Conservation (phyloP, 2,329 filamentous ascomycete genomes). For the Aspergillus hiratsukae region DNA sequence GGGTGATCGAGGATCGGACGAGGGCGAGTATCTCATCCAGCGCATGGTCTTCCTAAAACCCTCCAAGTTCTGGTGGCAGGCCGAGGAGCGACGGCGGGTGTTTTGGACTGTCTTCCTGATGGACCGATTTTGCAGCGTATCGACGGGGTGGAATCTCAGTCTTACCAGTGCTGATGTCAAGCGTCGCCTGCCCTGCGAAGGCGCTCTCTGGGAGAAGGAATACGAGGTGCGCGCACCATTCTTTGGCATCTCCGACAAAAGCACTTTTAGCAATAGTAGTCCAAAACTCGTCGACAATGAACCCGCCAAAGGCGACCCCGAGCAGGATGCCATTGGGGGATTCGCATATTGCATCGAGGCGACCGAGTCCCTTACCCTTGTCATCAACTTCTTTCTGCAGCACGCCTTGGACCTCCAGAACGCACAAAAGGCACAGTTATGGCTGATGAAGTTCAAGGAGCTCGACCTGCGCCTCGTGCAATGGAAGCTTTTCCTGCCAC, state of each 20-base stretch:
- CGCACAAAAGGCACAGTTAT: constrained; percentile 26
- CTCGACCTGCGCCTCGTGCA: constrained; percentile 27
- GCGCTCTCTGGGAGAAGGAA: constrained; percentile 27
- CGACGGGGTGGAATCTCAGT: too few species aligned
- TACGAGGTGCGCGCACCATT: constrained; percentile 30
- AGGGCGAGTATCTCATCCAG: constrained; percentile 28
- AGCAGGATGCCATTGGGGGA: constrained; percentile 15
- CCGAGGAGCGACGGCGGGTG: constrained; percentile 33
- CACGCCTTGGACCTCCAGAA: constrained; percentile 27
- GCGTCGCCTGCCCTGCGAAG: constrained; percentile 34
- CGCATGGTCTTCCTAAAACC: constrained; percentile 34
- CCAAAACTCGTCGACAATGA: too few species aligned
- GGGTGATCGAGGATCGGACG: too few species aligned
- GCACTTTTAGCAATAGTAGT: neutral
- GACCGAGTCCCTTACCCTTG: constrained; percentile 31
- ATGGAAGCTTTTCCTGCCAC: constrained; percentile 29
- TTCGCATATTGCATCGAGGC: constrained; percentile 25
- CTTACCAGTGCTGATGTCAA: constrained; percentile 12
- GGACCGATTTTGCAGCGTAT: too few species aligned
- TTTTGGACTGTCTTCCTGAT: constrained; percentile 28
- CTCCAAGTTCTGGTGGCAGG: constrained; percentile 25
- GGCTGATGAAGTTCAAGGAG: constrained; percentile 29
- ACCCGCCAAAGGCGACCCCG: neutral
- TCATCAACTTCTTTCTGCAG: constrained; percentile 34
- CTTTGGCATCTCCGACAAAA: constrained; percentile 38